Percentiles rank a stretch among this genome's conserved stretches.
These are phyloP conservation scores for Ogataea zsoltii DNA, from an alignment of 805 yeast genomes.

Conservation along the genomic window DNA sequence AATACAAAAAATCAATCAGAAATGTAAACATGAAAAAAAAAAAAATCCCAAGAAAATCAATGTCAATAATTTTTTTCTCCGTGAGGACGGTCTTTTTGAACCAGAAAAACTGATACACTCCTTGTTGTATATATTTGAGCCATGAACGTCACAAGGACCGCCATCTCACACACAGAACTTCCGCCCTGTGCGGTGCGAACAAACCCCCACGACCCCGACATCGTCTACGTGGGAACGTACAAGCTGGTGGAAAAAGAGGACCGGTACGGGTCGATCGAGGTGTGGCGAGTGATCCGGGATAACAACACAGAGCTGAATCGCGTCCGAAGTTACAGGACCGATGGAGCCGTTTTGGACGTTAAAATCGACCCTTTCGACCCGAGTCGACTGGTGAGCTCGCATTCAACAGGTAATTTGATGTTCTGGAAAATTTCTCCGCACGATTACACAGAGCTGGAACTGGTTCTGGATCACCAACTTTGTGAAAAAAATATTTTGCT, in stretches of 20 bases:
- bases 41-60: not conserved
- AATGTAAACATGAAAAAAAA: not conserved
- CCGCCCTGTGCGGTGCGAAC: slow-evolving; percentile 86
- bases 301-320: slow-evolving; percentile 4
- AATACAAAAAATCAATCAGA: no score
- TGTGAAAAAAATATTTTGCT: slow-evolving; percentile 52
- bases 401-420: slow-evolving; percentile 74
- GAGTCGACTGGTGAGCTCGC: slow-evolving; percentile 57
- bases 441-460: slow-evolving; percentile 16
- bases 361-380: slow-evolving; percentile 60
- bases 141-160: slow-evolving; percentile 23
- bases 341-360: slow-evolving; percentile 75
- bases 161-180: slow-evolving; percentile 43
- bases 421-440: slow-evolving; percentile 54
- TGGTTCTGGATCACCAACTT: slow-evolving; percentile 40
- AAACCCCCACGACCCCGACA: slow-evolving; percentile 47
- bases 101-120: no score
- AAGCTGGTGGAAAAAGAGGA: slow-evolving; percentile 59
- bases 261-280: slow-evolving; percentile 64
- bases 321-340: slow-evolving; percentile 36
- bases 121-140: no score
- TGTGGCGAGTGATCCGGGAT: slow-evolving; percentile 30
- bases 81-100: no score
- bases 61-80: no score
- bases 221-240: slow-evolving; percentile 77